Conservation (phyloP, 192 early-diverging fungal genomes). For the Umbelopsis isabellina region DNA sequence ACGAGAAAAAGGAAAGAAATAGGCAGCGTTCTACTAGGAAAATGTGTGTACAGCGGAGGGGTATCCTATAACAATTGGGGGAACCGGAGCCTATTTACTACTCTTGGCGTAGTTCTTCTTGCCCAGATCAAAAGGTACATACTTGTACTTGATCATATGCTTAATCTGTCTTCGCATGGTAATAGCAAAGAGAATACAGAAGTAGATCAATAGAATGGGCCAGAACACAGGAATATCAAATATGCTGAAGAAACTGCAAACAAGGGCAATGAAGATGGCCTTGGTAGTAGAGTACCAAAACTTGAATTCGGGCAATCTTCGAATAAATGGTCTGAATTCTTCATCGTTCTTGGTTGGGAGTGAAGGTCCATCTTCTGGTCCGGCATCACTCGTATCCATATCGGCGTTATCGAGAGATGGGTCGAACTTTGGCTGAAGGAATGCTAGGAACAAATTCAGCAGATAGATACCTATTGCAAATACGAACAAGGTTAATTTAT, state of each 20-base stretch:
- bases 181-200: slow-evolving; percentile 87
- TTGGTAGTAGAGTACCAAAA: slow-evolving; percentile 92
- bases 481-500: too few species aligned
- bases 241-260: slow-evolving; percentile 85
- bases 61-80: slow-evolving; percentile 8
- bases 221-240: slow-evolving; percentile 99
- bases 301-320: slow-evolving; percentile 97
- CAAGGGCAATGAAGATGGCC: slow-evolving; percentile 79
- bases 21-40: not conserved
- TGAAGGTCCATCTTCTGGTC: slow-evolving; percentile 61
- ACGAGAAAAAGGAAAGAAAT: not conserved
- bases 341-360: slow-evolving; percentile 89
- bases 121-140: slow-evolving; percentile 84
- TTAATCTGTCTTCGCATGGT: slow-evolving; percentile 97
- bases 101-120: slow-evolving; percentile 67
- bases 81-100: slow-evolving; percentile 5
- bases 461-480: slow-evolving; percentile 84
- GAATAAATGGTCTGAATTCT: slow-evolving; percentile 96
- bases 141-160: slow-evolving; percentile 97
- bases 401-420: slow-evolving; percentile 68
- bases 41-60: slow-evolving; percentile 19
- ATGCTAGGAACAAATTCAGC: slow-evolving; percentile 93
- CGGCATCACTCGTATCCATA: slow-evolving; percentile 63
- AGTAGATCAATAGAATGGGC: slow-evolving; percentile 98
- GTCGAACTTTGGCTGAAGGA: slow-evolving; percentile 96